Conservation (phyloP, 108 stramenopile species). For the Fistulifera pelliculosa region DNA sequence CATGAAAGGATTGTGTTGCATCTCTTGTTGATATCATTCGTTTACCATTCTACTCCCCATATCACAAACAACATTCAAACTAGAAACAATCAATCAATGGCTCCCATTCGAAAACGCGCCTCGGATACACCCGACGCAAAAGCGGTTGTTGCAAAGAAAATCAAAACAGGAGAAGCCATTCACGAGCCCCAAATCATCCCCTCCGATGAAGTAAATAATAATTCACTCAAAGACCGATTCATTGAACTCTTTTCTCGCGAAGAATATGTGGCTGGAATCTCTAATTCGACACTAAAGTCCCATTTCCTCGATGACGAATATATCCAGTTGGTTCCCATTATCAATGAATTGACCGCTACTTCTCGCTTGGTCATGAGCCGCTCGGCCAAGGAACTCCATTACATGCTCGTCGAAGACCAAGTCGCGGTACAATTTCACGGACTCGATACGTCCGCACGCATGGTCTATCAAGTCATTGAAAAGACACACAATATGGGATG, state of each 20-base stretch:
- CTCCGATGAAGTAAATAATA: conserved; percentile 44
- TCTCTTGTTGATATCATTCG: too few species aligned
- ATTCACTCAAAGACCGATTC: conserved; percentile 50
- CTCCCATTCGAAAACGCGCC: not conserved
- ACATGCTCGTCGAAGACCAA: conserved; percentile 51
- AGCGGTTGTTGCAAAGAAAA: not conserved
- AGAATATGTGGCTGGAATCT: conserved; percentile 40
- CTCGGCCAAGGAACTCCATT: conserved; percentile 47
- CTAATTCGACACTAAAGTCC: conserved; percentile 60
- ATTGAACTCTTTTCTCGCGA: conserved; percentile 37
- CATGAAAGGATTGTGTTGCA: too few species aligned
- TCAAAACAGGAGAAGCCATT: not conserved
- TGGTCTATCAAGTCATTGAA: conserved; percentile 93
- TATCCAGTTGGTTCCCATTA: conserved; percentile 48
- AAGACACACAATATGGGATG: conserved; percentile 89
- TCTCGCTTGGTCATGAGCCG: conserved; percentile 72
- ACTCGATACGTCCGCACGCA: conserved; percentile 64
- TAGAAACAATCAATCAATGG: too few species aligned
- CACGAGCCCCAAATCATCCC: not conserved
- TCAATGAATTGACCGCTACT: conserved; percentile 59
- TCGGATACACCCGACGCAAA: not conserved
- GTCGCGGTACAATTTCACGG: conserved; percentile 67
- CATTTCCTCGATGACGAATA: conserved; percentile 41
- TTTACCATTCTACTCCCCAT: too few species aligned
- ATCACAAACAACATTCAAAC: too few species aligned